Base-by-base conservation (phyloP, 176 grass and related monocot genomes). In the Oryza meyeriana region DNA sequence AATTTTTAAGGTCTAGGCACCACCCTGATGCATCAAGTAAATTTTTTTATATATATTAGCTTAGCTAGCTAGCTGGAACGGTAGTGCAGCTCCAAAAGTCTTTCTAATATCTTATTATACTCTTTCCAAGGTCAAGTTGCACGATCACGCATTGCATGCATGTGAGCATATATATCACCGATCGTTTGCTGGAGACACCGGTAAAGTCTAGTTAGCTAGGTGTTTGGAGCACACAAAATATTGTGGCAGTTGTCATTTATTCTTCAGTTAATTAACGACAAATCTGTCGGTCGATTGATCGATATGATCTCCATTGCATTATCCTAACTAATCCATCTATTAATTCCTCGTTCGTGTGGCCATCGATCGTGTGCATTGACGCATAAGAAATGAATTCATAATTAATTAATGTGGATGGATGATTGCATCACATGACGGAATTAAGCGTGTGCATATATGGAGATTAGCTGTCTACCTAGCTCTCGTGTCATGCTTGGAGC, bases 241-340 rank as follows among this genome's bases (percentile, higher is more conserved):
- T 74, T 52, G 45, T 33, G 45, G 71, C 29, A 74, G 45, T 52
- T 74, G 4, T 71, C 68, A n/a, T 71, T 58, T 22, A 75, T 75
- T 75, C 47, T 35, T 24, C 72, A 24, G 30, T 75, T 58, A 75
- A 75, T 12, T 55, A 28, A 58, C 18, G 72, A 75, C 47, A 75
- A 75, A 58, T 35, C 2, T 10, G 30, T 13, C 10, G 14, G 12
- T 58, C 72, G 17, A 30, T 65, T 1, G 61, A 32, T 16, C n/a
- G n/a, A 72, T 41, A 10, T 14, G 67, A 45, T 45, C 42, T 45
- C 42, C 11, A 45, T 10, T 3, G 42, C 42, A 45, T 12, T 45
- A 45, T 45, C 42, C 9, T 45, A 45, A 45, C 42, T 11, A 45
- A 45, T 4, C 42, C 42, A 45, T 2, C 42, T 45, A 10, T 45